Percentiles rank a stretch among this genome's conserved stretches.
Evolutionary conservation across 2,329 filamentous ascomycete species (phyloP).

Genomic region (Pseudogymnoascus sp.): DNA sequence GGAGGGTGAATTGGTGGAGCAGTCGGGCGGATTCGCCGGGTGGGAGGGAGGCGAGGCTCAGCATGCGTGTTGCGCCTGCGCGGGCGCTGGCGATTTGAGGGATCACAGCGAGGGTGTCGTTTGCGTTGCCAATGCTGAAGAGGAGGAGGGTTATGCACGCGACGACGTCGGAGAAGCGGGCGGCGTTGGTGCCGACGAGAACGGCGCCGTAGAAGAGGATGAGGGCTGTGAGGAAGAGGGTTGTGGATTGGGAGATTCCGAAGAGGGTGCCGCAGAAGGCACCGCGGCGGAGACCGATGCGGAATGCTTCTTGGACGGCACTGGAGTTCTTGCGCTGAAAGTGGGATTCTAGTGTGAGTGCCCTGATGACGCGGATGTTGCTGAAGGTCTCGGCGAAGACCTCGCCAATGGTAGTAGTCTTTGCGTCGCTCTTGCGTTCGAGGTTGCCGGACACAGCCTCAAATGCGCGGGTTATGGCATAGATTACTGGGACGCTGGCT

Average conservation of each 20-base stretch:
- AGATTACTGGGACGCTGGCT: conserved; percentile 58
- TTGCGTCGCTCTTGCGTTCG: conserved; percentile 61
- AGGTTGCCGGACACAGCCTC: conserved; percentile 59
- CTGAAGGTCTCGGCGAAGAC: conserved; percentile 68
- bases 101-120: conserved; percentile 62
- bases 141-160: conserved; percentile 75
- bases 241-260: conserved; percentile 67
- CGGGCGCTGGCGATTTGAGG: conserved; percentile 73
- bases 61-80: conserved; percentile 63
- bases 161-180: conserved; percentile 52
- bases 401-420: conserved; percentile 49
- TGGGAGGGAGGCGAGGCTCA: conserved; percentile 60
- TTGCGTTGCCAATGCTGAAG: conserved; percentile 71
- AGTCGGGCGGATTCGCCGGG: background rate
- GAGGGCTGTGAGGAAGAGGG: conserved; percentile 65
- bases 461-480: conserved; percentile 58
- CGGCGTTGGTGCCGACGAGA: conserved; percentile 46
- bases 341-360: conserved; percentile 63
- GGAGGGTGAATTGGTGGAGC: background rate
- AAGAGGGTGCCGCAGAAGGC: conserved; percentile 62
- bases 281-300: conserved; percentile 58
- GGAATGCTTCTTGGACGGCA: conserved; percentile 45
- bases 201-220: conserved; percentile 76
- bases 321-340: conserved; percentile 57
- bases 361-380: conserved; percentile 71